These are phyloP conservation scores for Glebionis coronaria DNA, from an alignment of 129 eudicot species.

Conservation along the genomic window DNA sequence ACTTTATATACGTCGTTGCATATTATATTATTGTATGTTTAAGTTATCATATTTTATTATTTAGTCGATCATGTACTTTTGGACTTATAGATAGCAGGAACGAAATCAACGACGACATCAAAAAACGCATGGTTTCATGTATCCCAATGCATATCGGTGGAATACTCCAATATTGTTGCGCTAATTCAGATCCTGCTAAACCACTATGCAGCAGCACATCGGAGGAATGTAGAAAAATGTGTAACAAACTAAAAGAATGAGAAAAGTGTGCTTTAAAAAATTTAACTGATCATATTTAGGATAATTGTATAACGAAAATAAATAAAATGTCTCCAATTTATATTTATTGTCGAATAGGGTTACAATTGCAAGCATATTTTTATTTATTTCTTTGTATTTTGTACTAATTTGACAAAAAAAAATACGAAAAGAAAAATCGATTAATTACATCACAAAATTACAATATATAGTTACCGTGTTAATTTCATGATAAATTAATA, in stretches of 20 bases:
- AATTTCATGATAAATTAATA: too few species aligned
- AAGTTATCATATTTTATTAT: too few species aligned
- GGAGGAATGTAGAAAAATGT: neutral
- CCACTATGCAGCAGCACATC: neutral
- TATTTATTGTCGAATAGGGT: too few species aligned
- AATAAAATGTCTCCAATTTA: neutral
- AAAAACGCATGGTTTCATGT: neutral
- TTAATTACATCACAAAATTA: too few species aligned
- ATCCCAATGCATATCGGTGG: neutral
- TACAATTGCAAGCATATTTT: too few species aligned
- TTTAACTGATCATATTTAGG: neutral
- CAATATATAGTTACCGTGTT: too few species aligned
- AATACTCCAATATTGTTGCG: conserved; percentile 4
- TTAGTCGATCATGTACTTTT: neutral
- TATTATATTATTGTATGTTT: too few species aligned
- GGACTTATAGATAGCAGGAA: neutral
- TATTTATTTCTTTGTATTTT: too few species aligned
- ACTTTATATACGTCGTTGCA: neutral
- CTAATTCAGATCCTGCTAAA: too few species aligned
- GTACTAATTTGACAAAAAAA: too few species aligned
- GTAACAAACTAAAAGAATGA: neutral
- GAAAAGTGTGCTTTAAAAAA: neutral
- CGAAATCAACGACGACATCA: neutral
- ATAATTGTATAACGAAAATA: neutral
- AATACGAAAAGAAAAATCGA: too few species aligned